Evolutionary conservation across 2,329 filamentous ascomycete genomes (phyloP).

Genomic region (Moelleriella libera): DNA sequence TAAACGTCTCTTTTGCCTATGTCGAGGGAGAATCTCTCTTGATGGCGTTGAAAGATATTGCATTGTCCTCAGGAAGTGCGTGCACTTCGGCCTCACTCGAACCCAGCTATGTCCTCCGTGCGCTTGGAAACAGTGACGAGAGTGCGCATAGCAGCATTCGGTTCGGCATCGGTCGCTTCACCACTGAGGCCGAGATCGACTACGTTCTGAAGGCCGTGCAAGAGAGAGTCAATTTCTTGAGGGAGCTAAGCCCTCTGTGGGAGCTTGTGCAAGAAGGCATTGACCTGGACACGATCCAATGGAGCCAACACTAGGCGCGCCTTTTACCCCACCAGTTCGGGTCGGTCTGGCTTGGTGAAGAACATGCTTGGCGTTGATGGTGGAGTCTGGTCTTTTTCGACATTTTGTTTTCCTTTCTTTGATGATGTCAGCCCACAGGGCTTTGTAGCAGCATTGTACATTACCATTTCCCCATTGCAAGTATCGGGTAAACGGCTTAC

Average conservation of each 20-base stretch:
- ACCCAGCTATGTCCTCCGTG: slow-evolving; percentile 88
- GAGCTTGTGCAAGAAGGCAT: slow-evolving; percentile 95
- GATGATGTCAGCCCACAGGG: too few species aligned
- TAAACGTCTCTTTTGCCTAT: slow-evolving; percentile 97
- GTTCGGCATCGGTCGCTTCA: slow-evolving; percentile 95
- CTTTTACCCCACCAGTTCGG: too few species aligned
- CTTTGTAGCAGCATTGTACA: too few species aligned
- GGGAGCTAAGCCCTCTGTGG: slow-evolving; percentile 92
- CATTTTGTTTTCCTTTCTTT: too few species aligned
- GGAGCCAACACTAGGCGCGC: slow-evolving; percentile 72
- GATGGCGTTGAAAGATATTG: slow-evolving; percentile 98
- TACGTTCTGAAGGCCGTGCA: slow-evolving; percentile 91
- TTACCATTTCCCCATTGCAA: too few species aligned
- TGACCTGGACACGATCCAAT: slow-evolving; percentile 91
- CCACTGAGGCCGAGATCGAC: slow-evolving; percentile 87
- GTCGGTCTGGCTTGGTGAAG: too few species aligned
- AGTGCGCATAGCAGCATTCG: slow-evolving; percentile 95
- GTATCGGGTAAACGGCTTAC: too few species aligned
- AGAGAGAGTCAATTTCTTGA: slow-evolving; percentile 81
- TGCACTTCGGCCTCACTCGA: slow-evolving; percentile 95
- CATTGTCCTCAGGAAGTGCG: slow-evolving; percentile 87
- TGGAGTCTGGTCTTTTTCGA: too few species aligned
- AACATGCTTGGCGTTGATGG: too few species aligned
- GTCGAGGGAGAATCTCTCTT: slow-evolving; percentile 95
- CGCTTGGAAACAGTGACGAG: slow-evolving; percentile 91